Conservation (phyloP, 352 stramenopile genomes). For the Globisporangium mamillatum region DNA sequence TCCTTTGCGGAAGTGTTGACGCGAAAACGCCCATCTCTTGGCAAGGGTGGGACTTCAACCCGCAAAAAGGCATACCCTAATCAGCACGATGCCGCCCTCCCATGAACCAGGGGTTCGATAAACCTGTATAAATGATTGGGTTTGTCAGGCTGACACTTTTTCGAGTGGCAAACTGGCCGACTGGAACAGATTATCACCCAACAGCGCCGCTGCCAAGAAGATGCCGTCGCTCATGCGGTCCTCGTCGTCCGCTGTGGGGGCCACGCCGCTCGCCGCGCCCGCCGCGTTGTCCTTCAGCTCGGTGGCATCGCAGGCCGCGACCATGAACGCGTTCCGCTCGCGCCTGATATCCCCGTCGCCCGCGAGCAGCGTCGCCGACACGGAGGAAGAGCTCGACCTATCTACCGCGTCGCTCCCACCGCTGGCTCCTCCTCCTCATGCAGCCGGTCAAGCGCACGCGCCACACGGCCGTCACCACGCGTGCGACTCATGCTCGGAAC, state of each 20-base stretch:
- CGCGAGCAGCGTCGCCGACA: constrained; percentile 27
- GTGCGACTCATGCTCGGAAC: constrained; percentile 47
- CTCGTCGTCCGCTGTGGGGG: constrained; percentile 12
- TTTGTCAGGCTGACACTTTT: not conserved
- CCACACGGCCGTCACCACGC: constrained; percentile 23
- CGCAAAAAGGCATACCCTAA: not conserved
- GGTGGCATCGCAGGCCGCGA: constrained; percentile 39
- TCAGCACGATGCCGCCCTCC: too few relatives aligned
- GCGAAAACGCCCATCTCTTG: constrained; percentile 10
- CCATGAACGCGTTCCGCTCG: constrained; percentile 37
- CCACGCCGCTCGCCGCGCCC: constrained; percentile 18
- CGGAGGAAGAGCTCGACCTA: constrained; percentile 38
- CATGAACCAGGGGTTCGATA: not conserved
- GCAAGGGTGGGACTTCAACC: constrained; percentile 9
- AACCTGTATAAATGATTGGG: constrained; percentile 2
- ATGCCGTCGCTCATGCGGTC: constrained; percentile 44
- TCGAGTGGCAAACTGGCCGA: not conserved
- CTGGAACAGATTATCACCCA: constrained; percentile 3
- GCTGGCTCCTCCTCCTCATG: constrained; percentile 19
- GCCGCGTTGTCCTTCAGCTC: constrained; percentile 25
- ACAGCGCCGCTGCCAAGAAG: constrained; percentile 22
- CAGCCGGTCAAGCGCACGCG: constrained; percentile 14
- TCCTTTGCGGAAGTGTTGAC: constrained; percentile 6
- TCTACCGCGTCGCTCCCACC: constrained; percentile 31
- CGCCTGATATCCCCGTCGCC: constrained; percentile 38